Evolutionary conservation across 306 rosid genomes (phyloP), one percentile per base, ranked within the genome.

Genomic region (Chamaecrista fasciculata): DNA sequence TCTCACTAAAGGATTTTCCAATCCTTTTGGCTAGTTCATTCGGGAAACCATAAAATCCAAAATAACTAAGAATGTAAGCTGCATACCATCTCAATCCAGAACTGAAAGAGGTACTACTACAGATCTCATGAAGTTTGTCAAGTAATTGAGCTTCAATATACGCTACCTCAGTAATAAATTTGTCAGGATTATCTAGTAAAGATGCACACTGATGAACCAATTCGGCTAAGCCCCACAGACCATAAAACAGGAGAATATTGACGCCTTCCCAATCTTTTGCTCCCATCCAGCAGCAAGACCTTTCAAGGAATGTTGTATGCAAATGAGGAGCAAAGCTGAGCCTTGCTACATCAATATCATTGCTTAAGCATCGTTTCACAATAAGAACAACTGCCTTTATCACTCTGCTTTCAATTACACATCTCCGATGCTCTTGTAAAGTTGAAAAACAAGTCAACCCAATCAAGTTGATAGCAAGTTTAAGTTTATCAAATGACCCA

Each of bases 21-120:
- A 93, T 78, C 80, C 82, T 86, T 72, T 79, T 82, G 61, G 81
- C 85, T 20, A 84, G 78, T 71, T 83, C 91, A 81, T 79, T 79
- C 23, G 98, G 91, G 82, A 88, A 93, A 71, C 98, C 98, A 48
- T 88, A 93, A 47, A 77, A 67, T 69, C 86, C 93, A 76, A 86
- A 82, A 78, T 71, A 80, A 74, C 89, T 80, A 55, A 88, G 89
- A 79, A 81, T 56, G 67, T 83, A 80, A 25, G 94, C 69, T 82
- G 89, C 87, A 83, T 81, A 90, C 91, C 93, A 90, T 73, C 82
- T 81, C 21, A 88, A 77, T 67, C 90, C 97, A 57, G 80, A 82
- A 82, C 85, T 55, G 70, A 55, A 80, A 68, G 69, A 78, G 63
- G 58, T 60, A 64, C 67, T 49, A 33, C 59, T 66, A 69, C 82